These are phyloP conservation scores for Astrephomene gubernaculifera DNA, from an alignment of 139 green algal species.

Conservation along the genomic window DNA sequence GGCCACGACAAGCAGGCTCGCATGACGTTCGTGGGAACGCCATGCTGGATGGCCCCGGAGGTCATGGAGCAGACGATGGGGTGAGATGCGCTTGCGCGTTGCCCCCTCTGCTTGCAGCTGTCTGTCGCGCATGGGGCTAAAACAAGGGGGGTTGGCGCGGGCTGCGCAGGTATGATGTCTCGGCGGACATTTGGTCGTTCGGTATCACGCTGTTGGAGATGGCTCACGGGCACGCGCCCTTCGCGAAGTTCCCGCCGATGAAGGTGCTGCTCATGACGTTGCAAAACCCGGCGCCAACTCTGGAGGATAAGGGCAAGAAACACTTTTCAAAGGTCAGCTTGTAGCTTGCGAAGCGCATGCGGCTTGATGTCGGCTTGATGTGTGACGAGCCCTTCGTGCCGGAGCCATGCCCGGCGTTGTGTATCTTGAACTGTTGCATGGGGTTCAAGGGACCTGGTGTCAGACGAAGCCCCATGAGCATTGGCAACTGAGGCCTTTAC, in stretches of 20 bases:
- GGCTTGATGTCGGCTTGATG: too few species aligned
- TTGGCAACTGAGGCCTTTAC: too few species aligned
- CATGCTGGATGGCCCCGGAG: conserved; percentile 97
- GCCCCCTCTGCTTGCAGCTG: too few species aligned
- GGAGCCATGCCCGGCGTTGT: background rate
- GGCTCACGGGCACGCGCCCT: conserved; percentile 97
- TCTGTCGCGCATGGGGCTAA: too few species aligned
- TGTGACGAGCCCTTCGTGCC: too few species aligned
- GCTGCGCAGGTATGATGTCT: conserved; percentile 81
- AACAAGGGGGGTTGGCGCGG: background rate
- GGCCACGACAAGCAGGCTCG: conserved; percentile 79
- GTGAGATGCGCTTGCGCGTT: too few species aligned
- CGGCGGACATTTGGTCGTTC: conserved; percentile 99
- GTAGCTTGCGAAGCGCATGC: background rate
- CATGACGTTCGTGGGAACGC: conserved; percentile 83
- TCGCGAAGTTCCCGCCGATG: conserved; percentile 99
- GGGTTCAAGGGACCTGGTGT: too few species aligned
- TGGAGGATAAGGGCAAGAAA: conserved; percentile 83
- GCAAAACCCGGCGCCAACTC: conserved; percentile 94
- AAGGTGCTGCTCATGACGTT: conserved; percentile 97
- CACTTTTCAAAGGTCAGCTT: conserved; percentile 82
- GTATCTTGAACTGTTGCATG: too few species aligned
- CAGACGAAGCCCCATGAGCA: too few species aligned
- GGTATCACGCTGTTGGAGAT: conserved; percentile 99
- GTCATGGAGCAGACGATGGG: conserved; percentile 96